Conservation (phyloP, 2,329 filamentous ascomycete species). For the Colletotrichum godetiae region DNA sequence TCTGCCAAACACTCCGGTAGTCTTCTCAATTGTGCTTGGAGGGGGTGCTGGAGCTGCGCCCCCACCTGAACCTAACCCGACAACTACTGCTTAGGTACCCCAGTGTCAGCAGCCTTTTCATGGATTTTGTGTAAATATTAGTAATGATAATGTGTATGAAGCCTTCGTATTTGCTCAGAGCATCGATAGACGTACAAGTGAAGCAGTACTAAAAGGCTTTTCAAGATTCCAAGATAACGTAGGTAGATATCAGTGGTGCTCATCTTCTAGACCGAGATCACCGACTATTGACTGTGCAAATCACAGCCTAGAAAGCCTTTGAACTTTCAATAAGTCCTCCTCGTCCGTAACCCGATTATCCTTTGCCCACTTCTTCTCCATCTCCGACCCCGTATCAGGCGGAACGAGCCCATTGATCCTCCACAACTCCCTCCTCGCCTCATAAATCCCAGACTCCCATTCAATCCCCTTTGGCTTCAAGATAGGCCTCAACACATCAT, state of each 20-base stretch:
- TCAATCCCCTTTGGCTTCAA: conserved; percentile 14
- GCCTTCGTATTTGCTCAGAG: no score
- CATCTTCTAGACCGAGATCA: no score
- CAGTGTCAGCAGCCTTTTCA: background rate
- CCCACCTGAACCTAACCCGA: background rate
- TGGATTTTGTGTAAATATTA: background rate
- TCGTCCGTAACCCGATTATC: background rate
- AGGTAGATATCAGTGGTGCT: no score
- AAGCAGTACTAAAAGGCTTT: no score
- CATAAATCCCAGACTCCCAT: conserved; percentile 25
- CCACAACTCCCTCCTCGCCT: conserved; percentile 19
- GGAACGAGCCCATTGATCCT: conserved; percentile 7
- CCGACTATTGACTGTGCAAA: background rate
- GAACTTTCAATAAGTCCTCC: background rate
- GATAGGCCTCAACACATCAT: conserved; percentile 1
- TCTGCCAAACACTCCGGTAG: background rate
- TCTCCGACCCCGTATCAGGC: background rate
- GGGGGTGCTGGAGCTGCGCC: background rate
- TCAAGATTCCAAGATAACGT: no score
- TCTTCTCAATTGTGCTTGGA: background rate
- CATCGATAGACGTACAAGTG: no score
- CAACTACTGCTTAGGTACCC: background rate
- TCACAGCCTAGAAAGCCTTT: background rate
- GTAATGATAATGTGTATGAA: background rate
- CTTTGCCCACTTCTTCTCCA: conserved; percentile 14